Evolutionary conservation across 1,139 yeast genomes (phyloP).

Genomic region (Keqinozyma sinolaborantium): DNA sequence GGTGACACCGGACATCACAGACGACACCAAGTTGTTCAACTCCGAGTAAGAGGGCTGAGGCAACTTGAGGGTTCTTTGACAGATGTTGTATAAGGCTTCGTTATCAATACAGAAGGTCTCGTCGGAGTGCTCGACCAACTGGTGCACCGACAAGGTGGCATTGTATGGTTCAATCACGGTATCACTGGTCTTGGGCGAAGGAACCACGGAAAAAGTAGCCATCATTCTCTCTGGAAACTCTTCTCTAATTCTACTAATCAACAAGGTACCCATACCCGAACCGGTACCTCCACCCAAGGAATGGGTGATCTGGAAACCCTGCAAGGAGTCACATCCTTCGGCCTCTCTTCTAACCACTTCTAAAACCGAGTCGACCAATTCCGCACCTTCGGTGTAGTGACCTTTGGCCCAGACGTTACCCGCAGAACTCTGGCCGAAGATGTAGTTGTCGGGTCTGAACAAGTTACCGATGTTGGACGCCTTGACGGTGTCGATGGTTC

Average conservation of each 20-base stretch:
- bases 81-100: slow-evolving; percentile 86
- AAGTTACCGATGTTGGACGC: slow-evolving; percentile 74
- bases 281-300: slow-evolving; percentile 98
- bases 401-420: slow-evolving; percentile 98
- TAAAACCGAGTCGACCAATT: slow-evolving; percentile 82
- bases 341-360: slow-evolving; percentile 92
- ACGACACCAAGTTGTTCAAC: slow-evolving; percentile 75
- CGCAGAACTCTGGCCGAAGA: slow-evolving; percentile 87
- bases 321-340: slow-evolving; percentile 86
- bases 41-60: slow-evolving; percentile 76
- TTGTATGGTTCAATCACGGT: slow-evolving; percentile 94
- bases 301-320: slow-evolving; percentile 92
- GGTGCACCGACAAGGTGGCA: slow-evolving; percentile 89
- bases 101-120: slow-evolving; percentile 94
- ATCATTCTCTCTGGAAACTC: slow-evolving; percentile 94
- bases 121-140: slow-evolving; percentile 83
- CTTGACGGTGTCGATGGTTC: slow-evolving; percentile 82
- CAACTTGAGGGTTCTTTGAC: slow-evolving; percentile 79
- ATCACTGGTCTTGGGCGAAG: slow-evolving; percentile 87
- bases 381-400: slow-evolving; percentile 95
- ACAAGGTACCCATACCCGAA: slow-evolving; percentile 90
- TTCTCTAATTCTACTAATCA: slow-evolving; percentile 77
- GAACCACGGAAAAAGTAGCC: slow-evolving; percentile 92
- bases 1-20: slow-evolving; percentile 92
- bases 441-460: slow-evolving; percentile 88